A percentile compares a stretch with the other conserved stretches of the same genome.
Conservation (phyloP, 176 grass and related monocot genomes). For the Ananas comosus region DNA sequence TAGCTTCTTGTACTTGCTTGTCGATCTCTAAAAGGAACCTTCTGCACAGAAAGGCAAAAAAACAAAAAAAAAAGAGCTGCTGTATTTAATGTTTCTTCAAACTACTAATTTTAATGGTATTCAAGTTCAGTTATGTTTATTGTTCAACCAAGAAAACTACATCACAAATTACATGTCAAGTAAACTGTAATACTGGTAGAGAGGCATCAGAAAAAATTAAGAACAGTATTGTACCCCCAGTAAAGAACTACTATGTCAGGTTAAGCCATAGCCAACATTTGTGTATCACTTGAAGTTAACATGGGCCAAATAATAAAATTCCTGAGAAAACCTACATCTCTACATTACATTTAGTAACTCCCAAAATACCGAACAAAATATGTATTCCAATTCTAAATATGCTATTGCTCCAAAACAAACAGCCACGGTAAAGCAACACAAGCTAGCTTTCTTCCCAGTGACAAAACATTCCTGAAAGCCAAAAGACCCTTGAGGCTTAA, state of each 20-base stretch:
- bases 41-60: slow-evolving; percentile 28
- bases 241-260: not conserved
- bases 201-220: no score
- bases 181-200: not conserved
- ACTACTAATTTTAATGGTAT: slow-evolving; percentile 22
- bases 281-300: not conserved
- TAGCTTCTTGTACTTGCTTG: slow-evolving; percentile 59
- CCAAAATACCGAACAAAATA: no score
- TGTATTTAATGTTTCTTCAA: slow-evolving; percentile 20
- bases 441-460: not conserved
- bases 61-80: slow-evolving; percentile 22
- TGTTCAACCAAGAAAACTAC: not conserved
- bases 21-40: slow-evolving; percentile 51
- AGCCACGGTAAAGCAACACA: not conserved
- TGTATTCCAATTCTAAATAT: not conserved
- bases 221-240: no score
- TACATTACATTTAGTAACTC: no score
- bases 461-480: not conserved
- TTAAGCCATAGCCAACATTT: not conserved
- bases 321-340: not conserved
- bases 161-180: not conserved
- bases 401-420: not conserved
- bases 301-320: not conserved
- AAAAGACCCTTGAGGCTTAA: not conserved
- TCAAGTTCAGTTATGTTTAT: not conserved